Evolutionary conservation across 129 eudicot genomes (phyloP).

Genomic region (Cynara cardunculus): DNA sequence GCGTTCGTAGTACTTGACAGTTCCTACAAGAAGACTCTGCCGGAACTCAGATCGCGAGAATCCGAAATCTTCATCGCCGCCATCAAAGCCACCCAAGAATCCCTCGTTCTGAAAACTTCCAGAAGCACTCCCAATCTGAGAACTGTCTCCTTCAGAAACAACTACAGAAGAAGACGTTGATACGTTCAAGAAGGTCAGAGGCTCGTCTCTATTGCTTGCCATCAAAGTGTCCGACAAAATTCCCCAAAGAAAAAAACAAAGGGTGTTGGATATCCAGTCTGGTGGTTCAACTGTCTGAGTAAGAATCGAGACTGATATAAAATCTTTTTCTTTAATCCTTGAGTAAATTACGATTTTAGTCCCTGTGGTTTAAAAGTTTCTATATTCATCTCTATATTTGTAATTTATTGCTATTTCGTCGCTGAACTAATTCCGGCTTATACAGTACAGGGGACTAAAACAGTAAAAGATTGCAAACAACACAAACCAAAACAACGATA

Average conservation of each 20-base stretch:
- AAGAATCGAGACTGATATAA: neutral
- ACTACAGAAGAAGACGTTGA: conserved; percentile 57
- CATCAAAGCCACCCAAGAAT: conserved; percentile 40
- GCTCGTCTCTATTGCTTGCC: conserved; percentile 54
- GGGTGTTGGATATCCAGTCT: neutral
- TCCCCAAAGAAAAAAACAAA: conserved; percentile 4
- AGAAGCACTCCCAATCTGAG: conserved; percentile 78
- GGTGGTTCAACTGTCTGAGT: neutral
- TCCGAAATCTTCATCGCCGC: conserved; percentile 67
- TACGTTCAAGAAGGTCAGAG: conserved; percentile 46
- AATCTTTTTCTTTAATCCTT: neutral
- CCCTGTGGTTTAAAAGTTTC: too few species aligned
- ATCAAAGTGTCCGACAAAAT: conserved; percentile 33
- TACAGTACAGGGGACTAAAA: too few species aligned
- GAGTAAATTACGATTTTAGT: neutral
- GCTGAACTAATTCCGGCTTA: too few species aligned
- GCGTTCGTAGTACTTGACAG: conserved; percentile 71
- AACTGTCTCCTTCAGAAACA: conserved; percentile 52
- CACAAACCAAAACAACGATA: too few species aligned
- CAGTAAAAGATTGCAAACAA: too few species aligned
- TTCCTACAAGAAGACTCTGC: conserved; percentile 54
- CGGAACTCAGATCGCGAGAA: conserved; percentile 70
- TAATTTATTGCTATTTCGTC: too few species aligned
- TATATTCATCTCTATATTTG: too few species aligned
- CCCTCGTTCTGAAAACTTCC: conserved; percentile 88